Percentiles rank a stretch among this genome's conserved stretches.
Evolutionary conservation across 2,329 filamentous ascomycete species (phyloP).

Genomic region (Claviceps maximensis): DNA sequence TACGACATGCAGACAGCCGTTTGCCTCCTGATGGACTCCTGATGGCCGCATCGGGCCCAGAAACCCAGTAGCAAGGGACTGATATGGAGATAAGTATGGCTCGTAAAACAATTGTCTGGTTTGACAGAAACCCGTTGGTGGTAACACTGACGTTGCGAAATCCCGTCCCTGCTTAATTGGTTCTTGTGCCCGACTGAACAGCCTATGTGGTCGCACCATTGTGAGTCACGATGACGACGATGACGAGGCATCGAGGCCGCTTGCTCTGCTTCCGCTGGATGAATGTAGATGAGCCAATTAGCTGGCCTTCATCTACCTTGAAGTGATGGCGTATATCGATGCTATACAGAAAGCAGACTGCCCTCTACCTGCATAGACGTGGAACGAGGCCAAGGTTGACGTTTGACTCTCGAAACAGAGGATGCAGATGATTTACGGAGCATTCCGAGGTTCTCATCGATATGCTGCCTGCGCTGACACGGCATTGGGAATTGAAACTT

Average conservation of each 20-base stretch:
- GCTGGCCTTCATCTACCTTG: too few species aligned
- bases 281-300: not conserved
- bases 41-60: not conserved
- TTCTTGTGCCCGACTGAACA: not conserved
- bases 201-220: not conserved
- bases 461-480: too few species aligned
- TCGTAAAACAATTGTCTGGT: not conserved
- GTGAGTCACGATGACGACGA: not conserved
- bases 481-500: too few species aligned
- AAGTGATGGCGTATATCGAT: too few species aligned
- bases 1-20: not conserved
- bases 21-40: not conserved
- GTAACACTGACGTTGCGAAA: not conserved
- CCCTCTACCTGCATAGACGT: not conserved
- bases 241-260: not conserved
- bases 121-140: not conserved
- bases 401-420: not conserved
- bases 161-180: not conserved
- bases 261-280: not conserved
- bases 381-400: not conserved
- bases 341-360: not conserved
- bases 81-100: not conserved
- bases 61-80: not conserved
- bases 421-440: too few species aligned
- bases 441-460: too few species aligned